Conservation (phyloP, 1,139 yeast species). For the Sugiyamaella pinicola region DNA sequence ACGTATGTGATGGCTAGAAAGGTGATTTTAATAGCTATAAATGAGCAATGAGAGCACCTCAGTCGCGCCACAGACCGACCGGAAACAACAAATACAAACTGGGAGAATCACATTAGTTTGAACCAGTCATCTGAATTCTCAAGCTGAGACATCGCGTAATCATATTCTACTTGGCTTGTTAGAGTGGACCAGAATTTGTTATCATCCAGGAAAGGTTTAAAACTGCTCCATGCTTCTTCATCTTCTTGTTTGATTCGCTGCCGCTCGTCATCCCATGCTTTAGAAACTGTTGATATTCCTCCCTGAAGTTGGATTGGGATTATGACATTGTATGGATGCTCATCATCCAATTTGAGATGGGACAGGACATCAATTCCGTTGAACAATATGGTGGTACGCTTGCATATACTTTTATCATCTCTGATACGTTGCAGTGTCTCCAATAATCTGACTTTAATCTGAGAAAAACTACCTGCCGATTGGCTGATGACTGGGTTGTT, state of each 20-base stretch:
- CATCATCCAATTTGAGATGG: slow-evolving; percentile 6
- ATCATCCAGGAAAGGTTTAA: slow-evolving; percentile 16
- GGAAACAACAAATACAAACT: too few species aligned
- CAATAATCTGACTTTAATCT: neutral
- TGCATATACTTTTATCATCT: slow-evolving; percentile 14
- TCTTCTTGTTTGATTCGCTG: neutral
- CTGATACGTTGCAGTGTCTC: slow-evolving; percentile 1
- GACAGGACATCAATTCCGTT: slow-evolving; percentile 16
- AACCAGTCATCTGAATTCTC: slow-evolving; percentile 7
- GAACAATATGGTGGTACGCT: slow-evolving; percentile 14
- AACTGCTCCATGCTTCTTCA: slow-evolving; percentile 16
- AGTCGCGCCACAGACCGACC: too few species aligned
- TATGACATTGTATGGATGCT: slow-evolving; percentile 6
- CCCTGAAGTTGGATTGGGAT: slow-evolving; percentile 17
- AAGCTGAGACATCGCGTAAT: slow-evolving; percentile 5
- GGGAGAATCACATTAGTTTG: neutral
- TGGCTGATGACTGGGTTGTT: neutral
- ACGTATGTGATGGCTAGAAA: too few species aligned
- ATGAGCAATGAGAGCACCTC: too few species aligned
- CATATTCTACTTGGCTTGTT: slow-evolving; percentile 1
- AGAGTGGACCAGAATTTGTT: slow-evolving; percentile 13
- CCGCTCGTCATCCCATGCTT: slow-evolving; percentile 16
- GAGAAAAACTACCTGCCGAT: neutral
- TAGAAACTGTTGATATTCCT: slow-evolving; percentile 10
- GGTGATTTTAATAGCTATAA: too few species aligned